Evolutionary conservation across 768 basidiomycete species (phyloP).

Genomic region (Pulveroboletus sp.): DNA sequence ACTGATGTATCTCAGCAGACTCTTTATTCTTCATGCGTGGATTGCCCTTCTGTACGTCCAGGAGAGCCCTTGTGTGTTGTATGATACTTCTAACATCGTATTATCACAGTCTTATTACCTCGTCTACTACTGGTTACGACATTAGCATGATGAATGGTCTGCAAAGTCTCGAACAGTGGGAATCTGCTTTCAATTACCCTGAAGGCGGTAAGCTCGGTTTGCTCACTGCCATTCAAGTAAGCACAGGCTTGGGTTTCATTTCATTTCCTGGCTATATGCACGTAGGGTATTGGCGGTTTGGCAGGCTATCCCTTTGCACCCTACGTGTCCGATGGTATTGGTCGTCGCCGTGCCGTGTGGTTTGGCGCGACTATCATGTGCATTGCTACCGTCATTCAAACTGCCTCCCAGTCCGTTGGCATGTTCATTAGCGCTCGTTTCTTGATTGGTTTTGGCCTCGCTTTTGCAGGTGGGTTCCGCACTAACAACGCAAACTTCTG

Average conservation of each 20-base stretch:
- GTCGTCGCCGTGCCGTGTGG: slow-evolving; percentile 64
- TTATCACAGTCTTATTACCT: slow-evolving; percentile 61
- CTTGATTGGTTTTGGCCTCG: slow-evolving; percentile 74
- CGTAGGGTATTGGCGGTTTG: slow-evolving; percentile 65
- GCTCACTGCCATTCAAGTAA: slow-evolving; percentile 71
- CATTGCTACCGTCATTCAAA: slow-evolving; percentile 64
- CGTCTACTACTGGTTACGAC: slow-evolving; percentile 74
- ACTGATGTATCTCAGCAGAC: slow-evolving; percentile 32
- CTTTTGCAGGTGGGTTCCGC: slow-evolving; percentile 55
- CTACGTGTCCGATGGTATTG: slow-evolving; percentile 68
- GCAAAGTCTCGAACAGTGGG: slow-evolving; percentile 66
- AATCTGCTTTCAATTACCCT: slow-evolving; percentile 55
- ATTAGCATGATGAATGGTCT: slow-evolving; percentile 81
- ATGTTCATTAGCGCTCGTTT: slow-evolving; percentile 85
- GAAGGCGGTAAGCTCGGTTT: slow-evolving; percentile 58
- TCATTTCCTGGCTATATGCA: neutral
- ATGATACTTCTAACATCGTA: neutral
- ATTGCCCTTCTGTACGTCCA: slow-evolving; percentile 57
- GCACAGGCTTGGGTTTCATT: neutral
- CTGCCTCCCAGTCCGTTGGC: slow-evolving; percentile 63
- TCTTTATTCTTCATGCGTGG: slow-evolving; percentile 67
- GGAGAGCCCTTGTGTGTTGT: no score
- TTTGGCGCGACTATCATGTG: slow-evolving; percentile 70
- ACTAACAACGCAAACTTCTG: neutral
- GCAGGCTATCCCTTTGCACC: slow-evolving; percentile 70